Base-by-base conservation (phyloP, 2,329 filamentous ascomycete species). In the Pseudodiploospora longispora region DNA sequence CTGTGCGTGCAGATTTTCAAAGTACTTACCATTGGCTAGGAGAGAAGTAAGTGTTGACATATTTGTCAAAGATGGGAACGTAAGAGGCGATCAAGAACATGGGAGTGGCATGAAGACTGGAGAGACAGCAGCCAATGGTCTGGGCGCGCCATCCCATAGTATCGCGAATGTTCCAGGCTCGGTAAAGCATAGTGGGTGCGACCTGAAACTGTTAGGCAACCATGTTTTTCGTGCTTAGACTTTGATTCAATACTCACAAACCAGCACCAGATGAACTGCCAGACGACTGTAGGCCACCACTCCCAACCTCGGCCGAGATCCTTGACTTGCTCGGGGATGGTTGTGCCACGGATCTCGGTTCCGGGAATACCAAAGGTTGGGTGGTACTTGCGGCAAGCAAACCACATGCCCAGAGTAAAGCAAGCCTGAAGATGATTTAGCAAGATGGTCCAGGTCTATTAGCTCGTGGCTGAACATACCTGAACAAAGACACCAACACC, bases 31-130 rank as follows among this genome's bases (percentile, higher is more conserved):
- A 83, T 61, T 80, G 73, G 4, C 77, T 72, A 10, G 79, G 76
- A 3, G 75, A 57, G 51, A 71, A 79, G 53, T 72, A 72, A 19
- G 57, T 54, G 55, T 80, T 79, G 40, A 80, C 63, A 19, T 19
- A 19, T 0, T 60, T 54, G 3, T 60, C 64, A 58, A 80, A 71
- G 1, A 49, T 64, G 9, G 74, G 70, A 3, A 67, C 64, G 46
- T 74, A 69, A 2, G 74, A 64, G 37, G 76, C 78, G 27, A 80
- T 63, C 30, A 84, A 67, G 74, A 79, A 84, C 63, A 85, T 70
- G 0, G 81, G 81, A 3, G 78, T 76, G 10, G 78, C 80, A 36
- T 74, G 78, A 10, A 84, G 67, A 38, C 76, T 78, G 5, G 57
- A 55, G 6, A 65, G 38, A 40, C 57, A 56, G 47, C 62, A 65